These are phyloP conservation scores for Gentiana macrophylla DNA, from an alignment of 257 asterid genomes.

Conservation along the genomic window DNA sequence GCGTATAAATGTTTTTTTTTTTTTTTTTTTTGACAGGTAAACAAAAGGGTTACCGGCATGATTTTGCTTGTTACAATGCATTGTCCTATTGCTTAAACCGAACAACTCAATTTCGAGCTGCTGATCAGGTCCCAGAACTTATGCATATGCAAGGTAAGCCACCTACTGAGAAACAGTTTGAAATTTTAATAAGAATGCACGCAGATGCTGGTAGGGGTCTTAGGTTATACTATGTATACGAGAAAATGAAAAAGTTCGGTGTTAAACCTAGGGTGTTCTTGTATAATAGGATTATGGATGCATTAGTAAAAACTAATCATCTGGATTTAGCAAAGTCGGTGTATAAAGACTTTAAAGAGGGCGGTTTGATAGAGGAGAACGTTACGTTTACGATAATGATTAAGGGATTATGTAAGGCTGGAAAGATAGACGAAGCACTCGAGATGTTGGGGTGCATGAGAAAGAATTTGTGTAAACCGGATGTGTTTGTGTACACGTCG, in stretches of 20 bases:
- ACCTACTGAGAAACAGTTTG: conserved; percentile 92
- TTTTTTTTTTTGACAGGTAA: conserved; percentile 42
- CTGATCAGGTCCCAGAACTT: conserved; percentile 93
- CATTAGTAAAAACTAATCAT: conserved; percentile 74
- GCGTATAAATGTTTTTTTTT: not conserved
- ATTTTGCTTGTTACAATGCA: conserved; percentile 91
- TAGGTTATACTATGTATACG: conserved; percentile 80
- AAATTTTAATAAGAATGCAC: conserved; percentile 86
- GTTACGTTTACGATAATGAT: conserved; percentile 73
- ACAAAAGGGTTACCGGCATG: conserved; percentile 94
- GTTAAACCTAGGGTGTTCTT: conserved; percentile 80
- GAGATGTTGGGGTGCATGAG: conserved; percentile 67
- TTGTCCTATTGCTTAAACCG: conserved; percentile 73
- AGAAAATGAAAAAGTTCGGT: conserved; percentile 85
- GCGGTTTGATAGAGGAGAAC: conserved; percentile 66
- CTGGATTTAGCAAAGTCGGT: conserved; percentile 74
- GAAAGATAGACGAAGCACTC: conserved; percentile 48
- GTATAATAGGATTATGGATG: conserved; percentile 84
- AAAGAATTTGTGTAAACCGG: conserved; percentile 78
- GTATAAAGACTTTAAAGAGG: conserved; percentile 69
- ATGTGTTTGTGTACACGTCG: conserved; percentile 95
- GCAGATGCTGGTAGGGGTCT: conserved; percentile 83
- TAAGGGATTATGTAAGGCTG: conserved; percentile 78
- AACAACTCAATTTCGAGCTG: conserved; percentile 64
- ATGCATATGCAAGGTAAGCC: conserved; percentile 93